Evolutionary conservation across 2,329 filamentous ascomycete species (phyloP).

Genomic region (Pseudogymnoascus sp.): DNA sequence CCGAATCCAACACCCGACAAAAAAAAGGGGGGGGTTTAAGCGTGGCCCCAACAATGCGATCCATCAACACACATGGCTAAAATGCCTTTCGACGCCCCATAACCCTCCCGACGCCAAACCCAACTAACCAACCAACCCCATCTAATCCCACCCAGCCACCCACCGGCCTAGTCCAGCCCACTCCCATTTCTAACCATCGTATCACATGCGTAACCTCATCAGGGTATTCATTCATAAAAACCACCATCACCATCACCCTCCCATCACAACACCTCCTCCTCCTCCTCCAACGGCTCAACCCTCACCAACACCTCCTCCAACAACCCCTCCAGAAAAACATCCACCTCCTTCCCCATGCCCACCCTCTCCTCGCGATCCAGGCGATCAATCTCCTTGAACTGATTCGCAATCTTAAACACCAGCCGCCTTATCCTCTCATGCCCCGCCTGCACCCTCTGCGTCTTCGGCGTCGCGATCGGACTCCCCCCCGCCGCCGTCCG

Average conservation of each 20-base stretch:
- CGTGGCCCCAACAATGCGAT: neutral
- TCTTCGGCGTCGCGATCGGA: slow-evolving; percentile 47
- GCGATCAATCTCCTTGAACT: slow-evolving; percentile 85
- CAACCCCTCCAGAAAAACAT: slow-evolving; percentile 82
- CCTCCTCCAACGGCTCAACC: slow-evolving; percentile 78
- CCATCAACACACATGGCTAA: slow-evolving; percentile 1
- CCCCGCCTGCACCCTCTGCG: slow-evolving; percentile 60
- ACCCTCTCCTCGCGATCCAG: slow-evolving; percentile 81
- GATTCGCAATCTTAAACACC: slow-evolving; percentile 71
- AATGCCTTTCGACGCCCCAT: neutral
- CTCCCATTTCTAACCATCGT: neutral
- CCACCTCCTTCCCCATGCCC: slow-evolving; percentile 86
- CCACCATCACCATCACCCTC: neutral
- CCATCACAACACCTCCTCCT: slow-evolving; percentile 34
- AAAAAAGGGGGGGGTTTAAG: neutral
- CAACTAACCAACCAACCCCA: neutral
- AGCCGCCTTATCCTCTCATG: slow-evolving; percentile 77
- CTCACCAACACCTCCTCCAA: slow-evolving; percentile 89
- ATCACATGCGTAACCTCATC: neutral
- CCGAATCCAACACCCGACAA: neutral
- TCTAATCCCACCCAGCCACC: neutral
- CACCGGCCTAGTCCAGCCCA: neutral
- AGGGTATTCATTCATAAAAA: neutral
- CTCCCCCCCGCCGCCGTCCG: slow-evolving; percentile 33
- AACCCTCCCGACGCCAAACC: neutral